Percentiles rank a stretch among this genome's conserved stretches.
These are phyloP conservation scores for Coniochaeta hoffmannii DNA, from an alignment of 2,329 filamentous ascomycete genomes.

Conservation along the genomic window DNA sequence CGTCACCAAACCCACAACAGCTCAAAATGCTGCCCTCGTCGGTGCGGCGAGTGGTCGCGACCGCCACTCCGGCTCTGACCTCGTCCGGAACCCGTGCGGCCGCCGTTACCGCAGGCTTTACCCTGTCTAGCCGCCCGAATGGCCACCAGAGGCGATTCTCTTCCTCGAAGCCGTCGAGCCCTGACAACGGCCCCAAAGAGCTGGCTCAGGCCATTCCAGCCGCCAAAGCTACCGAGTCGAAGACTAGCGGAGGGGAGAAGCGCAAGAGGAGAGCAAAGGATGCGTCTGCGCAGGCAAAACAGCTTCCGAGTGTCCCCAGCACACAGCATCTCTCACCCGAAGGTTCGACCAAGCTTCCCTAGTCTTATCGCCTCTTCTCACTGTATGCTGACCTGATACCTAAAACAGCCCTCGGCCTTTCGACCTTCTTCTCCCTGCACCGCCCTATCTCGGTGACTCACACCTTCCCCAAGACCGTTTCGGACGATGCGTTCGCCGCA, in stretches of 20 bases:
- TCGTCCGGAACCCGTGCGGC: conserved; percentile 32
- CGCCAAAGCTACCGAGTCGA: conserved; percentile 33
- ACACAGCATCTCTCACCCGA: conserved; percentile 64
- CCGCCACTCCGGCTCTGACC: conserved; percentile 35
- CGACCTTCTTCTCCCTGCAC: conserved; percentile 93
- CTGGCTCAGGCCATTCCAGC: conserved; percentile 43
- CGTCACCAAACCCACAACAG: conserved; percentile 3
- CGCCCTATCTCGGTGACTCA: conserved; percentile 85
- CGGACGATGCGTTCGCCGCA: conserved; percentile 69
- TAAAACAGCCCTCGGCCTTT: conserved; percentile 69
- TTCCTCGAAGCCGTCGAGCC: conserved; percentile 55
- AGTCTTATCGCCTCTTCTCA: background rate
- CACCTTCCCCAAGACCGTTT: conserved; percentile 66
- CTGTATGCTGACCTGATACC: background rate
- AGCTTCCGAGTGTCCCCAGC: conserved; percentile 66
- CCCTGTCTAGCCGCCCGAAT: conserved; percentile 27
- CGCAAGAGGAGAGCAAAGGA: conserved; percentile 53
- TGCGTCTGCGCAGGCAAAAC: conserved; percentile 31
- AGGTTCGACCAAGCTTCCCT: conserved; percentile 34
- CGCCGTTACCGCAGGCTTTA: conserved; percentile 20
- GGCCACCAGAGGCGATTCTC: conserved; percentile 49
- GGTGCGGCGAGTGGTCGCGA: conserved; percentile 45
- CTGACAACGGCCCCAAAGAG: conserved; percentile 47
- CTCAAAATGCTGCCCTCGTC: conserved; percentile 47
- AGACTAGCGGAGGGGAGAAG: conserved; percentile 38